Percentiles rank a stretch among this genome's conserved stretches.
These are phyloP conservation scores for Salpingoeca rosetta DNA, from an alignment of 78 protist genomes.

Conservation along the genomic window DNA sequence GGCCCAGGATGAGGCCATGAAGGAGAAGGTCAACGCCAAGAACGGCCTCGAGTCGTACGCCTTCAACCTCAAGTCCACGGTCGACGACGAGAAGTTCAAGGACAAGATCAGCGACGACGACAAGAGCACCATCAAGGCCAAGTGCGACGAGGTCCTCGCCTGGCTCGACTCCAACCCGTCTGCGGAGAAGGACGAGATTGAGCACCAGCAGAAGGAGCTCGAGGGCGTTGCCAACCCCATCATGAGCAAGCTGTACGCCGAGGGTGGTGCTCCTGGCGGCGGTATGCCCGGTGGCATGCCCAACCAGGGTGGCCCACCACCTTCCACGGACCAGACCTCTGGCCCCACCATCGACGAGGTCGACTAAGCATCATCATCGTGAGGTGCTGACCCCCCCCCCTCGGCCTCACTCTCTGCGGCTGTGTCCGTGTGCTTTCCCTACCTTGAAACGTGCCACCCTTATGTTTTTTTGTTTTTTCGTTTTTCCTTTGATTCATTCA, in stretches of 20 bases:
- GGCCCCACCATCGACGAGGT: constrained; percentile 20
- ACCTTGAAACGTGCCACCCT: too few relatives aligned
- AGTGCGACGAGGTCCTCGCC: constrained; percentile 14
- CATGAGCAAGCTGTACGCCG: constrained; percentile 74
- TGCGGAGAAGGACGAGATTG: constrained; percentile 65
- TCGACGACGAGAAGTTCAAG: constrained; percentile 6
- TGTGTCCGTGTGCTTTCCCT: too few relatives aligned
- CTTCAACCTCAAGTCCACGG: constrained; percentile 32
- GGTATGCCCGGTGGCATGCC: constrained; percentile 68
- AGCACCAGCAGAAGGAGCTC: constrained; percentile 71
- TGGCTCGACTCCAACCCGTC: constrained; percentile 43
- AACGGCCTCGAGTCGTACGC: constrained; percentile 76
- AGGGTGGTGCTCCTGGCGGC: constrained; percentile 47
- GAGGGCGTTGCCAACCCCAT: constrained; percentile 77
- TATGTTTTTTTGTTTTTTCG: too few relatives aligned
- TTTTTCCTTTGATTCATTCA: too few relatives aligned
- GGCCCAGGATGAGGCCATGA: constrained; percentile 65
- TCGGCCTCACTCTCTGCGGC: too few relatives aligned
- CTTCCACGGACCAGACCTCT: background rate
- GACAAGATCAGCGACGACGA: constrained; percentile 34
- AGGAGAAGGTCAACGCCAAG: constrained; percentile 48
- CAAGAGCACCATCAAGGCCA: background rate
- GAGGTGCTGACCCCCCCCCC: too few relatives aligned
- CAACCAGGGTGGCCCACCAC: constrained; percentile 17
- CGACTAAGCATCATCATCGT: too few relatives aligned